Evolutionary conservation across 495 filamentous ascomycete species (phyloP).

Genomic region (Neurospora sp.): DNA sequence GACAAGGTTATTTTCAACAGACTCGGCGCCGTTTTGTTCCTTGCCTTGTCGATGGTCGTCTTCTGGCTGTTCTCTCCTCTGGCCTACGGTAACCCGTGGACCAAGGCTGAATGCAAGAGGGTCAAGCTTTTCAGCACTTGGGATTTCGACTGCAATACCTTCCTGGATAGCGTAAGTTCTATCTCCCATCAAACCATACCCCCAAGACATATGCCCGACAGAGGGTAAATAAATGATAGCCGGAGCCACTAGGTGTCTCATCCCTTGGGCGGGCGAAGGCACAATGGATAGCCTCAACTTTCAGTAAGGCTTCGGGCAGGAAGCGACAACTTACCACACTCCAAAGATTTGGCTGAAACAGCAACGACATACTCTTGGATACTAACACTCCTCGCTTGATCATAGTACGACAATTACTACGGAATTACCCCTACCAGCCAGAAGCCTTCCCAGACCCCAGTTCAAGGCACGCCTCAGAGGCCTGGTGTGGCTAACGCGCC

Average conservation of each 20-base stretch:
- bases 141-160: constrained; percentile 97
- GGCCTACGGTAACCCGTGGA: constrained; percentile 92
- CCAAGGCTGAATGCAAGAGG: constrained; percentile 67
- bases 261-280: neutral
- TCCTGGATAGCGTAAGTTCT: constrained; percentile 72
- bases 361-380: constrained; percentile 4
- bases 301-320: neutral
- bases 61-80: constrained; percentile 81
- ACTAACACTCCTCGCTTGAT: constrained; percentile 2
- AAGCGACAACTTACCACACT: neutral
- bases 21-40: constrained; percentile 54
- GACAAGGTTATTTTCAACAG: constrained; percentile 67
- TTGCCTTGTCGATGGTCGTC: constrained; percentile 60
- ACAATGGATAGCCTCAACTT: neutral
- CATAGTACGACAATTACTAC: constrained; percentile 35
- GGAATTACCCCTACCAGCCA: constrained; percentile 18
- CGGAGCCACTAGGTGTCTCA: neutral
- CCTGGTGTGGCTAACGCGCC: neutral
- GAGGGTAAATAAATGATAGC: constrained; percentile 8
- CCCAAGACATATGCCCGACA: constrained; percentile 20
- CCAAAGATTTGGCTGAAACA: neutral
- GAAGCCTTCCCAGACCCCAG: constrained; percentile 22
- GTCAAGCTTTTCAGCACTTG: constrained; percentile 82
- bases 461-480: neutral
- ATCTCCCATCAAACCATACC: constrained; percentile 22